These are phyloP conservation scores for Ogataea haglerorum DNA, from an alignment of 805 yeast species.

Conservation along the genomic window DNA sequence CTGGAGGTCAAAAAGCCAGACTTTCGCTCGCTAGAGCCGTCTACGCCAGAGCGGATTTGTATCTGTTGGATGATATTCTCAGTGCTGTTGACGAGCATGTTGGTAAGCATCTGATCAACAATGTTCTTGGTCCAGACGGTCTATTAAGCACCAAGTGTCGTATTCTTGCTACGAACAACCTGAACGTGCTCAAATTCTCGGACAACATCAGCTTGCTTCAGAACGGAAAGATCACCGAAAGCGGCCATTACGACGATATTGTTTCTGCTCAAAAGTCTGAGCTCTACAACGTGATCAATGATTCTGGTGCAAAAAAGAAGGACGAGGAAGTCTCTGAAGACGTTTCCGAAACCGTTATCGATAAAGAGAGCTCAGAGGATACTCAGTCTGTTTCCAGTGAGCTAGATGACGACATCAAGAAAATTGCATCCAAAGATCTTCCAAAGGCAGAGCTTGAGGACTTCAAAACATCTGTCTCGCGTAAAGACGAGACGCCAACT, in stretches of 20 bases:
- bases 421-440: constrained; percentile 39
- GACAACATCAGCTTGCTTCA: constrained; percentile 64
- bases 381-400: constrained; percentile 18
- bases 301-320: constrained; percentile 50
- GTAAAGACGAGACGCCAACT: constrained; percentile 38
- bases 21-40: constrained; percentile 91
- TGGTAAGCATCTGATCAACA: constrained; percentile 74
- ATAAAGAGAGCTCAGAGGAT: constrained; percentile 17
- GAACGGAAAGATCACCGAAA: constrained; percentile 66
- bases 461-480: constrained; percentile 35
- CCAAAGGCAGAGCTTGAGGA: constrained; percentile 60
- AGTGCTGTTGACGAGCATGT: constrained; percentile 97
- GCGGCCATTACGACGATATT: constrained; percentile 57
- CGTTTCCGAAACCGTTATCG: constrained; percentile 14
- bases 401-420: constrained; percentile 29
- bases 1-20: constrained; percentile 97
- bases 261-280: constrained; percentile 37
- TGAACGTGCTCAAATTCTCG: constrained; percentile 77
- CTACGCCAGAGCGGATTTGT: constrained; percentile 85
- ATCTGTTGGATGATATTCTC: constrained; percentile 83
- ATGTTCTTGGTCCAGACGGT: constrained; percentile 81
- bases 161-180: constrained; percentile 81
- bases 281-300: constrained; percentile 52
- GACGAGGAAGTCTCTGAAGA: constrained; percentile 14
- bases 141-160: constrained; percentile 70